Conservation (phyloP, 768 basidiomycete species). For the Podaxis sp. region DNA sequence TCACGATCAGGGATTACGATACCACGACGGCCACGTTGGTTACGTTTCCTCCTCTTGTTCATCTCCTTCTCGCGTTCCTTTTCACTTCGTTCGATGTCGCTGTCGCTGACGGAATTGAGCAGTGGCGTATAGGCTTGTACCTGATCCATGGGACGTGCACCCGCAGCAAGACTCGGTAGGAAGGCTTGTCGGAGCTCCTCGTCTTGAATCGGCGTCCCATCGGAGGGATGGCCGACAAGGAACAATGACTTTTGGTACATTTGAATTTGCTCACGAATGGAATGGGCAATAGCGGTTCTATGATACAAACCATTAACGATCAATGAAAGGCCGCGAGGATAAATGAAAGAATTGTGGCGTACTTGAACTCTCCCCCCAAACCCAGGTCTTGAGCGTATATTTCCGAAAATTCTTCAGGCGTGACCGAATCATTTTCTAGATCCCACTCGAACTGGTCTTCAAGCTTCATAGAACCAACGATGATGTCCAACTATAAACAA, state of each 20-base stretch:
- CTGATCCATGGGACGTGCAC: slow-evolving; percentile 74
- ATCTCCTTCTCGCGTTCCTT: slow-evolving; percentile 93
- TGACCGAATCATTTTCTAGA: slow-evolving; percentile 72
- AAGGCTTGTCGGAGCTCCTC: slow-evolving; percentile 91
- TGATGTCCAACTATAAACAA: slow-evolving; percentile 80
- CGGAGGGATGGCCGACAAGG: slow-evolving; percentile 84
- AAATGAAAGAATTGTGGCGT: slow-evolving; percentile 28
- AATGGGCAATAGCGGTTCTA: slow-evolving; percentile 93
- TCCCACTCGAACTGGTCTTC: slow-evolving; percentile 99
- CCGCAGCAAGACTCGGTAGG: slow-evolving; percentile 75
- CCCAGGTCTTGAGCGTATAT: slow-evolving; percentile 86
- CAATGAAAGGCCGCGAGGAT: background rate
- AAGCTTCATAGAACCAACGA: slow-evolving; percentile 88
- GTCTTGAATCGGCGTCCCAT: slow-evolving; percentile 76
- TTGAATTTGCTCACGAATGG: slow-evolving; percentile 93
- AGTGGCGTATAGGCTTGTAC: slow-evolving; percentile 81
- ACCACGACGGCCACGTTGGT: slow-evolving; percentile 79
- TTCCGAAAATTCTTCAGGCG: slow-evolving; percentile 92
- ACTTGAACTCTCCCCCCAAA: slow-evolving; percentile 91
- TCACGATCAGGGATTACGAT: slow-evolving; percentile 91
- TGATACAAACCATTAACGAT: background rate
- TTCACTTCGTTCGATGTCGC: slow-evolving; percentile 86
- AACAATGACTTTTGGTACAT: slow-evolving; percentile 90
- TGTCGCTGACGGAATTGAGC: slow-evolving; percentile 87
- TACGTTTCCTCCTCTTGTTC: slow-evolving; percentile 80